Base-by-base conservation (phyloP, 2,329 filamentous ascomycete species). In the Aureobasidium zeae region DNA sequence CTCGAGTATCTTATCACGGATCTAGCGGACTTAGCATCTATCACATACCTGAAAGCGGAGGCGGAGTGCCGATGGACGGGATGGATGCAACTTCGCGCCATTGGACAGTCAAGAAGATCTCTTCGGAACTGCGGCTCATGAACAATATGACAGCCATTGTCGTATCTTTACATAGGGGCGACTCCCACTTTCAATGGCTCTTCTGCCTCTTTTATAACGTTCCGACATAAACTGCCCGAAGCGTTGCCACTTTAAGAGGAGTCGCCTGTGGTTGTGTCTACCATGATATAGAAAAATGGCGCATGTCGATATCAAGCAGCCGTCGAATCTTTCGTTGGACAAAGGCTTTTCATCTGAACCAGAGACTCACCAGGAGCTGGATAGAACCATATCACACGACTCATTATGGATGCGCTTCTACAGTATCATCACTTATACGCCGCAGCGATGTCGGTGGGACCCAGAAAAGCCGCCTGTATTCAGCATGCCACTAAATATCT, bases 361-460 rank as follows among this genome's bases (percentile, higher is more conserved):
- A 29, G 33, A 45, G 4, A 20, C 11, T 10, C 33, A 45, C 3
- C 12, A 17, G n/a, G n/a, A 5, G 15, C 17, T 15, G 21, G 32
- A 16, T 13, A 44, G 12, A 28, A 44, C 16, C 26, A 35, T 33
- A 51, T 49, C 43, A 49, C 5, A 13, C 12, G 15, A 11, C n/a
- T 24, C 44, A 12, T 8, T 46, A 55, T 56, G 54, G 54, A 46
- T 28, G 17, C 44, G 51, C 20, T 44, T 49, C 15, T 56, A 53
- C 50, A 39, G 50, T 12, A 46, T 63, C 2, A 37, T 80, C 12
- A 66, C 65, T 25, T 84, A 74, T 71, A 77, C 74, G 25, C 83
- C 83, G 0, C 68, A 69, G 41, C 70, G 73, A 51, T 83, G 81
- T 57, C 76, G 83, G 33, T 88, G 80, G 65, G 71, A 86, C 52